Conservation (phyloP, 2,329 filamentous ascomycete genomes). For the Diaporthe sp. region DNA sequence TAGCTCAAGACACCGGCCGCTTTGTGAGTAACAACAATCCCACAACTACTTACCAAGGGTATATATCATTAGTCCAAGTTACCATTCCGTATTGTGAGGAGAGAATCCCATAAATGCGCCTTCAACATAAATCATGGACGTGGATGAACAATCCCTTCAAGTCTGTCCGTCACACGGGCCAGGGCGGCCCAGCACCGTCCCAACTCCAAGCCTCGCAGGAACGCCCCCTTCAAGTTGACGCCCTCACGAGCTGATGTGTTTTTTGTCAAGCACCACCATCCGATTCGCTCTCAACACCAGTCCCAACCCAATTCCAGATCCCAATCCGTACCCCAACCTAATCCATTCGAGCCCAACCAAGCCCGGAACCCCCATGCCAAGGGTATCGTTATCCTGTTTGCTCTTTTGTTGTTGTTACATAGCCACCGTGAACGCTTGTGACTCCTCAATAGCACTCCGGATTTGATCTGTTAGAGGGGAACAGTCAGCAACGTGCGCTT, state of each 20-base stretch:
- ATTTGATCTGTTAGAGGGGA: conserved; percentile 44
- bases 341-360: neutral
- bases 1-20: neutral
- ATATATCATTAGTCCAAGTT: neutral
- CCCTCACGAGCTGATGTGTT: neutral
- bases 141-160: neutral
- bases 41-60: neutral
- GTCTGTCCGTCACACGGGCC: neutral
- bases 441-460: conserved; percentile 43
- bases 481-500: neutral
- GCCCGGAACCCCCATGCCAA: neutral
- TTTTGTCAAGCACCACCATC: neutral
- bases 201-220: neutral
- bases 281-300: neutral
- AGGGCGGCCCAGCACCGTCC: neutral
- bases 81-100: neutral
- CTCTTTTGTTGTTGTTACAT: neutral
- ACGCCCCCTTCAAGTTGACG: neutral
- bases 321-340: neutral
- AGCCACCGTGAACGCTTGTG: conserved; percentile 39
- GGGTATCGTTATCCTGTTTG: neutral
- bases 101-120: conserved; percentile 15
- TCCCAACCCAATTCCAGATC: neutral
- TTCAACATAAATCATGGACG: neutral
- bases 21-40: neutral